phyloP scores from a whole-genome alignment of 768 basidiomycete species.

The Collybia mongolica region DNA sequence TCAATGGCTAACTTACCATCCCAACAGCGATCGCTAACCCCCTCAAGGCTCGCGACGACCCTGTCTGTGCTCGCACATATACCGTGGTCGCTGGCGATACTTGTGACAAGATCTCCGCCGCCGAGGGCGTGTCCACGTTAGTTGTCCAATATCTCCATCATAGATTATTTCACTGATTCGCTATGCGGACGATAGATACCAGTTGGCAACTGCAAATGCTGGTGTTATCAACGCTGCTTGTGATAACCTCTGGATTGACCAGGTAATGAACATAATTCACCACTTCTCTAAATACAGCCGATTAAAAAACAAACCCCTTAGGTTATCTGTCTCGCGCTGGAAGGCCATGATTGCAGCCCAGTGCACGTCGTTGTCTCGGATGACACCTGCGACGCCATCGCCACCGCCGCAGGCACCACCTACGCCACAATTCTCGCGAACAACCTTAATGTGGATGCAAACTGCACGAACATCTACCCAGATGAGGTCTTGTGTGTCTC shows the following conservation, averaged over 20 bases:
- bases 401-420: conserved; percentile 37
- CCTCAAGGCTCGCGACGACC: conserved; percentile 1
- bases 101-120: conserved; percentile 53
- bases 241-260: conserved; percentile 51
- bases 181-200: conserved; percentile 37
- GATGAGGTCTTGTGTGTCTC: conserved; percentile 47
- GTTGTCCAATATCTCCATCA: conserved; percentile 8
- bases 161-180: not conserved
- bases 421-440: conserved; percentile 49
- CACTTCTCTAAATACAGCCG: too few species aligned
- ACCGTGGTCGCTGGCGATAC: conserved; percentile 51
- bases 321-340: conserved; percentile 55
- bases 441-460: conserved; percentile 60
- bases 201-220: conserved; percentile 53
- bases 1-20: not conserved
- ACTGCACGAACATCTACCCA: conserved; percentile 55
- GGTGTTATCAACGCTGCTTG: conserved; percentile 51
- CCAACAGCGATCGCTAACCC: conserved; percentile 6
- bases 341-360: conserved; percentile 55
- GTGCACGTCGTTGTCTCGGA: conserved; percentile 44
- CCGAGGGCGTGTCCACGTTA: conserved; percentile 47
- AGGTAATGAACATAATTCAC: conserved; percentile 28
- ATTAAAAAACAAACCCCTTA: conserved; percentile 12
- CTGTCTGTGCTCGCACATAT: conserved; percentile 47
- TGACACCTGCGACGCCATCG: conserved; percentile 52